Conservation (phyloP, 2,329 filamentous ascomycete species). For the Emergomyces africanus region DNA sequence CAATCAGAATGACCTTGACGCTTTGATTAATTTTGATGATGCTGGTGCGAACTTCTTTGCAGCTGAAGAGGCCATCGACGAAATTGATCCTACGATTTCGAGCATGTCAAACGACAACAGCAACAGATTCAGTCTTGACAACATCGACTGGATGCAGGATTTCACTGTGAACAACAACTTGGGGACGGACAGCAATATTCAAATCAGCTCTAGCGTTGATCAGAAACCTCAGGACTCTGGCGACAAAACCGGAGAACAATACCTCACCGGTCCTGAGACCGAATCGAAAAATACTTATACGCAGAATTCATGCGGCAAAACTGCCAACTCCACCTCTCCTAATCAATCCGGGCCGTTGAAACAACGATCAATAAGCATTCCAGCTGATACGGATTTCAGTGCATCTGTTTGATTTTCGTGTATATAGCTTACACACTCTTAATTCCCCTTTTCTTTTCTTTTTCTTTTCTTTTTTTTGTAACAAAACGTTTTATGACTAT, state of each 20-base stretch:
- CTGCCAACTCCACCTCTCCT: background rate
- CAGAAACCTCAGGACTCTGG: background rate
- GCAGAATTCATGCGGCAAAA: background rate
- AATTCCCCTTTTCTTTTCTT: too few species aligned
- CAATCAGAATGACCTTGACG: slow-evolving; percentile 34
- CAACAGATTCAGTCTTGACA: slow-evolving; percentile 11
- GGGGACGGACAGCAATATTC: background rate
- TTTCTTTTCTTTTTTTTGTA: background rate
- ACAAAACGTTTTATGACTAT: background rate
- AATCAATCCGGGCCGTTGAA: background rate
- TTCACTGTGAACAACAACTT: background rate
- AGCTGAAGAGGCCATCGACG: slow-evolving; percentile 16
- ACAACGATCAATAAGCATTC: background rate
- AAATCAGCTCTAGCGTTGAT: background rate
- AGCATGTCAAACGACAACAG: slow-evolving; percentile 8
- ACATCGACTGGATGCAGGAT: slow-evolving; percentile 10
- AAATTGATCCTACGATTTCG: slow-evolving; percentile 5
- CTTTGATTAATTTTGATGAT: slow-evolving; percentile 35
- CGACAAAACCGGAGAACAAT: background rate
- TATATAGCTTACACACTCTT: too few species aligned
- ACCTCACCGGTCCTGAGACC: background rate
- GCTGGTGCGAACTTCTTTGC: slow-evolving; percentile 24
- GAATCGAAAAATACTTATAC: background rate
- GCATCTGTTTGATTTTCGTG: background rate
- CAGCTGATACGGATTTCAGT: background rate